These are phyloP conservation scores for Babesia microti DNA, from an alignment of 169 alveolate genomes.

Conservation along the genomic window DNA sequence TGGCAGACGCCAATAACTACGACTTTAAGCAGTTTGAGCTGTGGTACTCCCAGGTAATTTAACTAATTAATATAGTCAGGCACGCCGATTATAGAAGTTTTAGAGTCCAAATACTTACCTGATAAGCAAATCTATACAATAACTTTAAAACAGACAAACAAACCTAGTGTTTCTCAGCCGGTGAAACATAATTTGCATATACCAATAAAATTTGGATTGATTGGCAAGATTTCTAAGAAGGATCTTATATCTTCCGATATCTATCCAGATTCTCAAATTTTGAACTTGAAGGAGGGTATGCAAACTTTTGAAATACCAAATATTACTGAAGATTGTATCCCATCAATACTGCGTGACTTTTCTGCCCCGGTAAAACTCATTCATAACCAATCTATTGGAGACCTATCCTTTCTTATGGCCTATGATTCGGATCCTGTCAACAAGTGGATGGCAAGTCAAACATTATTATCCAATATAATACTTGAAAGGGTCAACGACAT, in stretches of 20 bases:
- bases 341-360: conserved; percentile 76
- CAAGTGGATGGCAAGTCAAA: conserved; percentile 48
- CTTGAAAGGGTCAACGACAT: conserved; percentile 7
- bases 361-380: conserved; percentile 82
- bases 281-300: conserved; percentile 60
- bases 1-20: conserved; percentile 73
- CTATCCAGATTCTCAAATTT: conserved; percentile 21
- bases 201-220: conserved; percentile 73
- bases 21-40: conserved; percentile 75
- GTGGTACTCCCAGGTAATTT: conserved; percentile 68
- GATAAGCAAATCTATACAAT: conserved; percentile 47
- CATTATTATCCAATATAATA: conserved; percentile 23
- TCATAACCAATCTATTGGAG: conserved; percentile 65
- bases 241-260: conserved; percentile 46
- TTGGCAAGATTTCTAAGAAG: conserved; percentile 54
- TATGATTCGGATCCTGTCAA: conserved; percentile 77
- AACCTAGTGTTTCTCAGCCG: conserved; percentile 75
- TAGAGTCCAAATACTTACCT: conserved; percentile 33
- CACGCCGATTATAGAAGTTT: conserved; percentile 51
- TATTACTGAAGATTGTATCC: conserved; percentile 66
- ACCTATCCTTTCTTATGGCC: conserved; percentile 67
- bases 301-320: conserved; percentile 59
- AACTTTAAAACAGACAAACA: conserved; percentile 63
- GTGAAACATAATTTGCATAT: conserved; percentile 73
- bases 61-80: conserved; percentile 20